Evolutionary conservation across 2,329 filamentous ascomycete species (phyloP).

Genomic region (Septoria linicola): DNA sequence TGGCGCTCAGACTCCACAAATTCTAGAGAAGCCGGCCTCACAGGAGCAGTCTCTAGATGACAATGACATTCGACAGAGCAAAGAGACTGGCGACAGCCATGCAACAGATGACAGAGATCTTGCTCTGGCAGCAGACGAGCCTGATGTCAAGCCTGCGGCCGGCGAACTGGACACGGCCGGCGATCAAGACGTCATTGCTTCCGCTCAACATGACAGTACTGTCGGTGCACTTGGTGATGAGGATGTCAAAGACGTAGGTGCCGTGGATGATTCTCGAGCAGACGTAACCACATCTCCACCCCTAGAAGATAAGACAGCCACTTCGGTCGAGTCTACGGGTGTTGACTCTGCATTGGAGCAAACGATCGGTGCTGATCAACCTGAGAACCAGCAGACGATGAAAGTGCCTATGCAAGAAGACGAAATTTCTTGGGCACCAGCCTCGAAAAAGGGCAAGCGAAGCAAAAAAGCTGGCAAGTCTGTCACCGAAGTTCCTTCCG

Average conservation of each 20-base stretch:
- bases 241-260: no score
- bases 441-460: conserved; percentile 28
- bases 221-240: no score
- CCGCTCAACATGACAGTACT: no score
- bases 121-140: neutral
- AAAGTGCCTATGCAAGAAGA: neutral
- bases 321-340: no score
- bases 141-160: neutral
- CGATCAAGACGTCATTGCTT: no score
- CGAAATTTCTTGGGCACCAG: conserved; percentile 11
- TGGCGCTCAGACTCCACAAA: conserved; percentile 16
- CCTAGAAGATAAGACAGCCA: no score
- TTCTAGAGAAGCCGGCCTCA: neutral
- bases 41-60: neutral
- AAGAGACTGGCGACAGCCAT: neutral
- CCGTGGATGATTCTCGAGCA: no score
- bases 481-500: neutral
- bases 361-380: no score
- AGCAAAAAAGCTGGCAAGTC: conserved; percentile 27
- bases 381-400: no score
- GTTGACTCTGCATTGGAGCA: no score
- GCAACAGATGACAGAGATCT: no score
- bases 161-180: neutral
- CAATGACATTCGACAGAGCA: neutral
- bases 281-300: no score